Conservation (phyloP, 192 early-diverging fungal species). For the Pilaira anomala region DNA sequence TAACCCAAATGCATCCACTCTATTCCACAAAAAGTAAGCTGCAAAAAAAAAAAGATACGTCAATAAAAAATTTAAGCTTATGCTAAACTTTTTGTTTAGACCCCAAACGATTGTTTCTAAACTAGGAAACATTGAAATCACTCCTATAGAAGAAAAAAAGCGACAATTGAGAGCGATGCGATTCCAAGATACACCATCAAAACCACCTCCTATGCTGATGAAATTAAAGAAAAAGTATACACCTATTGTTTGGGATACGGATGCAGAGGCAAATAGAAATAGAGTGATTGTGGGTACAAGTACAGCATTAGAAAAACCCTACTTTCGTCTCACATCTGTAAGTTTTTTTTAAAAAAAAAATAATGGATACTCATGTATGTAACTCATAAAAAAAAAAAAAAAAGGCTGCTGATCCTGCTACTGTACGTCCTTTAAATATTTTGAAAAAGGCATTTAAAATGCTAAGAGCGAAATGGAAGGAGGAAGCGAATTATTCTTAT, state of each 20-base stretch:
- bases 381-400: not conserved
- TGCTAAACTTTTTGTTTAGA: too few relatives aligned
- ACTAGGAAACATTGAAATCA: not conserved
- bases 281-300: slow-evolving; percentile 82
- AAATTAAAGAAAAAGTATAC: not conserved
- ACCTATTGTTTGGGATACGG: slow-evolving; percentile 15
- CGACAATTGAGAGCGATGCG: slow-evolving; percentile 7
- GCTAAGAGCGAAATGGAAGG: slow-evolving; percentile 75
- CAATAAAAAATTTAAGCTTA: not conserved
- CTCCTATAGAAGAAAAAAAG: slow-evolving; percentile 12
- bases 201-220: not conserved
- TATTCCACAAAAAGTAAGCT: not conserved
- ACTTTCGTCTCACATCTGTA: slow-evolving; percentile 89
- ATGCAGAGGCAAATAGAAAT: slow-evolving; percentile 76
- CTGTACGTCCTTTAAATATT: slow-evolving; percentile 82
- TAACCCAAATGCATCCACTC: not conserved
- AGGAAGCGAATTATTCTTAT: slow-evolving; percentile 88
- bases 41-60: not conserved
- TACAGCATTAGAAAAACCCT: slow-evolving; percentile 83
- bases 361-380: not conserved
- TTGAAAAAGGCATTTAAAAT: slow-evolving; percentile 74
- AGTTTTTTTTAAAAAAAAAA: slow-evolving; percentile 6
- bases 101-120: not conserved
- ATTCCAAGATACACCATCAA: slow-evolving; percentile 5
- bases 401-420: slow-evolving; percentile 84